Evolutionary conservation across 1,284 basidiomycete species (phyloP).

Genomic region (Melanopsichium pennsylvanicum): DNA sequence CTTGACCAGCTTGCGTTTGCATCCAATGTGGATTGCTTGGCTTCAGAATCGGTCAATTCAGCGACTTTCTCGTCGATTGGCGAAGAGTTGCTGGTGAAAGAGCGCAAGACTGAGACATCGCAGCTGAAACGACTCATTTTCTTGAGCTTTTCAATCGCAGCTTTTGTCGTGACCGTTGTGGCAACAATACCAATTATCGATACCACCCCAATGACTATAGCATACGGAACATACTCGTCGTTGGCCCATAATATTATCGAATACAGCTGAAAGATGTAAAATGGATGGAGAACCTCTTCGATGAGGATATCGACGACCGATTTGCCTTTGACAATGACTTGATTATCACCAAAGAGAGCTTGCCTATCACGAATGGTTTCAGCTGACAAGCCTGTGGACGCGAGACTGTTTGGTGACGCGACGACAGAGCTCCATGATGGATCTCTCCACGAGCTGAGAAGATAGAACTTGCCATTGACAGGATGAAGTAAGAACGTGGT

Average conservation of each 20-base stretch:
- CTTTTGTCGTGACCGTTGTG: slow-evolving; percentile 88
- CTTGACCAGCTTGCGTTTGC: slow-evolving; percentile 70
- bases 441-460: slow-evolving; percentile 92
- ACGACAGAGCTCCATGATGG: slow-evolving; percentile 76
- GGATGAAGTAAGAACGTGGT: slow-evolving; percentile 89
- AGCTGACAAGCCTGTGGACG: slow-evolving; percentile 49
- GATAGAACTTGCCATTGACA: slow-evolving; percentile 80
- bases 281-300: slow-evolving; percentile 71
- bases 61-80: no score
- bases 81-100: no score
- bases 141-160: slow-evolving; percentile 88
- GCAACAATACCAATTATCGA: slow-evolving; percentile 84
- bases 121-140: slow-evolving; percentile 95
- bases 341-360: slow-evolving; percentile 83
- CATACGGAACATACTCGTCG: slow-evolving; percentile 92
- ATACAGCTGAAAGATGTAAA: slow-evolving; percentile 88
- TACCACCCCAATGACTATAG: slow-evolving; percentile 94
- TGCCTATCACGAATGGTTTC: slow-evolving; percentile 60
- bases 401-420: no score
- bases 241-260: slow-evolving; percentile 92
- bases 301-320: slow-evolving; percentile 81
- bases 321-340: slow-evolving; percentile 90
- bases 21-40: no score
- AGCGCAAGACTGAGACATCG: slow-evolving; percentile 76
- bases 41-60: no score